A percentile compares a stretch with the other conserved stretches of the same genome.
These are phyloP conservation scores for Pestalotiopsis sp. DNA, from an alignment of 2,329 filamentous ascomycete species.

Conservation along the genomic window DNA sequence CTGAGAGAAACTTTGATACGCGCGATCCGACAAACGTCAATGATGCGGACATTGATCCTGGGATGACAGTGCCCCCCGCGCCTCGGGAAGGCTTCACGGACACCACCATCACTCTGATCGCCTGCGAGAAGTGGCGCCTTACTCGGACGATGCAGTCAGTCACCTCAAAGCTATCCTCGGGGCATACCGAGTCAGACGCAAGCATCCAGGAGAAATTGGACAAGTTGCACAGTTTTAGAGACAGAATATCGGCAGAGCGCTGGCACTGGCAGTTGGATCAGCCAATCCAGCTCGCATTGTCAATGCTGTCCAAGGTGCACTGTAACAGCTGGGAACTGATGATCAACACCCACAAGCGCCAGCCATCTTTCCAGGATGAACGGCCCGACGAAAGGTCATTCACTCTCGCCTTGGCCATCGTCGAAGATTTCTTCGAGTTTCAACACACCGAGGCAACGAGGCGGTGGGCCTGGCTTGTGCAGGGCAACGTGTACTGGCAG, in stretches of 20 bases:
- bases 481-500: neutral
- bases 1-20: constrained; percentile 62
- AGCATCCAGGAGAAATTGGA: neutral
- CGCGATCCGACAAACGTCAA: constrained; percentile 51
- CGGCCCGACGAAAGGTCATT: neutral
- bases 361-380: neutral
- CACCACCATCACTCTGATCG: constrained; percentile 36
- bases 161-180: neutral
- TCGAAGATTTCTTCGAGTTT: neutral
- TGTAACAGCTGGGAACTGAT: neutral
- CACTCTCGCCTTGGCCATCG: neutral
- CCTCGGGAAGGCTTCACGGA: constrained; percentile 47
- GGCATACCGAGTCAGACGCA: neutral
- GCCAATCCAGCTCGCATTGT: neutral
- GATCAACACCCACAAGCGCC: neutral
- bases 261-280: neutral
- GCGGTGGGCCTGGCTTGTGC: neutral
- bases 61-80: constrained; percentile 33
- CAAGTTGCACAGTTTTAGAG: neutral
- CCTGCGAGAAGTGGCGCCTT: neutral
- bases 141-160: neutral
- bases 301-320: neutral
- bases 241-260: neutral
- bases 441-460: neutral
- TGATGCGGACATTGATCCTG: constrained; percentile 45